Evolutionary conservation across 345 rosid genomes (phyloP).

Genomic region (Rhodamnia rubescens): DNA sequence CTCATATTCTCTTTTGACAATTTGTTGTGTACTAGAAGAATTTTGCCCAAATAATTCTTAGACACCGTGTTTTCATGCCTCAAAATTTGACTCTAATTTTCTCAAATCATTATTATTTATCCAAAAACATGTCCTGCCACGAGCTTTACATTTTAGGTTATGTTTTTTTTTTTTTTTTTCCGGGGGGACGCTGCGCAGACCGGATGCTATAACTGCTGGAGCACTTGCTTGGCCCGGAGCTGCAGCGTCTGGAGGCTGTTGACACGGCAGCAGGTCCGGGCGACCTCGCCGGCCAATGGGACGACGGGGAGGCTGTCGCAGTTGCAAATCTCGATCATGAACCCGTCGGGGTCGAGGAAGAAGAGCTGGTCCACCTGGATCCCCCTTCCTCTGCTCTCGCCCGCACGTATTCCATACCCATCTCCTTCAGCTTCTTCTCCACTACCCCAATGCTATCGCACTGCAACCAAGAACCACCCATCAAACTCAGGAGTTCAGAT

Average conservation of each 20-base stretch:
- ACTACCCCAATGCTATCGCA: constrained; percentile 75
- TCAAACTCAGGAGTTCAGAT: background rate
- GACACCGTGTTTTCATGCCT: no score
- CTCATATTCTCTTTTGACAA: no score
- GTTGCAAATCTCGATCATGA: constrained; percentile 89
- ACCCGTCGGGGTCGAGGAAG: constrained; percentile 88
- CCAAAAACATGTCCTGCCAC: background rate
- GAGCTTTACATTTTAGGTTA: background rate
- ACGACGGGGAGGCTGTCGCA: constrained; percentile 70
- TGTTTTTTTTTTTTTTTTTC: background rate
- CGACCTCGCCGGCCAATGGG: constrained; percentile 46
- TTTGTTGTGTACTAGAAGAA: no score
- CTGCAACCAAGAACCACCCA: constrained; percentile 10
- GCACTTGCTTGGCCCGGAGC: constrained; percentile 9
- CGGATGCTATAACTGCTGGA: constrained; percentile 13
- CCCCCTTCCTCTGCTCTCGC: constrained; percentile 76
- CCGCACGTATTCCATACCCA: constrained; percentile 44
- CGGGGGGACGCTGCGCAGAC: no score
- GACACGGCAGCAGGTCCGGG: constrained; percentile 39
- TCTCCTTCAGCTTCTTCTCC: constrained; percentile 61
- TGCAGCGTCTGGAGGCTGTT: constrained; percentile 20
- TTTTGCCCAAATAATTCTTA: no score
- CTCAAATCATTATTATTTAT: no score
- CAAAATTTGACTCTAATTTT: no score
- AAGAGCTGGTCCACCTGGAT: constrained; percentile 72